A percentile compares a stretch with the other conserved stretches of the same genome.
Conservation (phyloP, 2,329 filamentous ascomycete species). For the Teratosphaeria viscida region DNA sequence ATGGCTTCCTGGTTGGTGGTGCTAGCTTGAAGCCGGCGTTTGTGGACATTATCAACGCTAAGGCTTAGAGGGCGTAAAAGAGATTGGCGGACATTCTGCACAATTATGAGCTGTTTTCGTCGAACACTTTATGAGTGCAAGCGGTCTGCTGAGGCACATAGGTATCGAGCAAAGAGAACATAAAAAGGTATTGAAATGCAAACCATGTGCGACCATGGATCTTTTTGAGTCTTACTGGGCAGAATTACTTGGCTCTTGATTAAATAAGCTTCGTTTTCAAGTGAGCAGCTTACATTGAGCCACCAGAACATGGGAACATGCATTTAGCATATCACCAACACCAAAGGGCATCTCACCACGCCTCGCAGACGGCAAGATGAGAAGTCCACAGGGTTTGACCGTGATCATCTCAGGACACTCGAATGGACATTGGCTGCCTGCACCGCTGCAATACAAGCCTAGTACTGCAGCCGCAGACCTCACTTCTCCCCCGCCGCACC, state of each 20-base stretch:
- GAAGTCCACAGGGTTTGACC: no score
- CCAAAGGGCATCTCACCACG: neutral
- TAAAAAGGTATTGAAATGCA: neutral
- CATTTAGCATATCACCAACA: neutral
- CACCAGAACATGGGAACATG: no score
- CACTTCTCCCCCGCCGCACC: no score
- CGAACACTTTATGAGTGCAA: neutral
- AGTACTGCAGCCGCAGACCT: no score
- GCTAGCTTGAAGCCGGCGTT: conserved; percentile 94
- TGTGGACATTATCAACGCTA: conserved; percentile 60
- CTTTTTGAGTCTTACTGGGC: neutral
- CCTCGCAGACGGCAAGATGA: no score
- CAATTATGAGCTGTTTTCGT: neutral
- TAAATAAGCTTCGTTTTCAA: neutral
- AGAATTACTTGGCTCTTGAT: neutral
- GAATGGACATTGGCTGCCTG: no score
- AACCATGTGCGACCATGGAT: neutral
- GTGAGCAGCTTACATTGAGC: neutral
- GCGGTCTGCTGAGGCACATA: neutral
- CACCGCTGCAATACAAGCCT: no score
- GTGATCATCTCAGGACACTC: no score
- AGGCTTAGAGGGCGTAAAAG: conserved; percentile 12
- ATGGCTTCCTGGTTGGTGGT: conserved; percentile 94
- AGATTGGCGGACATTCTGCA: neutral
- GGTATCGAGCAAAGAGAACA: neutral